Percentiles rank a stretch among this genome's conserved stretches.
Conservation (phyloP, 1,139 yeast species). For the Chernovozyma aurita region DNA sequence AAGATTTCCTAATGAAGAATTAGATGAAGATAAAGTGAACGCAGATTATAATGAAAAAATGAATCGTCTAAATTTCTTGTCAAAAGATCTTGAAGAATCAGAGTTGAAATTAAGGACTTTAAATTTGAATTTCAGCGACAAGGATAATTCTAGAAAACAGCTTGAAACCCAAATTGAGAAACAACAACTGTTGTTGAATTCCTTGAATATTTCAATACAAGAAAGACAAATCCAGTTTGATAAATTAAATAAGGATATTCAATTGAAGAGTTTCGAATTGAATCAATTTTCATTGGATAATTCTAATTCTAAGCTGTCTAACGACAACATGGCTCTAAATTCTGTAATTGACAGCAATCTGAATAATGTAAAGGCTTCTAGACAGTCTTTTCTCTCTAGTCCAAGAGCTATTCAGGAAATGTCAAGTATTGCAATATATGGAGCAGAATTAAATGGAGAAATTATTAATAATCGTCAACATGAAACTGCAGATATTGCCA, state of each 20-base stretch:
- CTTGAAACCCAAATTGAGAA: neutral
- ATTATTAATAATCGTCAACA: neutral
- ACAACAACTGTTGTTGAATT: neutral
- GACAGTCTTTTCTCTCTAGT: slow-evolving; percentile 6
- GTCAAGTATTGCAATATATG: slow-evolving; percentile 42
- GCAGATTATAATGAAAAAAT: slow-evolving; percentile 5
- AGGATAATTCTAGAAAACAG: slow-evolving; percentile 1
- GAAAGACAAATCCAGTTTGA: neutral
- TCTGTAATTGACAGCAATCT: neutral
- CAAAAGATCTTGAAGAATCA: slow-evolving; percentile 4
- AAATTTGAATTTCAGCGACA: slow-evolving; percentile 3
- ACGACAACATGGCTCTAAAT: neutral
- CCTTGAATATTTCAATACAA: neutral
- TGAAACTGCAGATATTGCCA: neutral
- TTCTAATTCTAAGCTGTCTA: neutral
- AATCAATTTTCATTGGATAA: neutral
- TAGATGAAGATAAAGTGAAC: neutral
- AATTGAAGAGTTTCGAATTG: neutral
- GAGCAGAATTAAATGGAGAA: slow-evolving; percentile 31
- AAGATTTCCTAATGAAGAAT: neutral
- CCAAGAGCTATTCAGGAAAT: slow-evolving; percentile 24
- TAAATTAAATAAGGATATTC: slow-evolving; percentile 2
- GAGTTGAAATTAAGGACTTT: slow-evolving; percentile 5
- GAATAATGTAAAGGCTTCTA: neutral
- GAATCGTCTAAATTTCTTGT: neutral